A percentile compares a stretch with the other conserved stretches of the same genome.
phyloP scores from a whole-genome alignment of 83 land plant genomes.

The Diphasiastrum complanatum region DNA sequence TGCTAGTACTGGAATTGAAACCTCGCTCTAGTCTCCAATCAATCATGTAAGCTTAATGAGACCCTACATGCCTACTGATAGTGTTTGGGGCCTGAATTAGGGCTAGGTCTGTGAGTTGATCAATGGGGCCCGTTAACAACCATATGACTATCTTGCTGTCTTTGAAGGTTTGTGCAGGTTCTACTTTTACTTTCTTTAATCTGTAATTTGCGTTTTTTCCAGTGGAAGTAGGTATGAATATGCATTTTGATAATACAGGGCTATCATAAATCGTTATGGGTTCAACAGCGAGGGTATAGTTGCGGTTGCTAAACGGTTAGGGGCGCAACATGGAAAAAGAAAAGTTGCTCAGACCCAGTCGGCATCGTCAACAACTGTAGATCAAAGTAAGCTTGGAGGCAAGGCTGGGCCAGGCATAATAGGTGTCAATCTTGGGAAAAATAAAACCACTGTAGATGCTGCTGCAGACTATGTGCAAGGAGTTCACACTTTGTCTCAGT shows the following conservation, averaged over 20 bases:
- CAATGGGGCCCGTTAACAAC: too few relatives aligned
- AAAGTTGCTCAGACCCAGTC: slow-evolving; percentile 72
- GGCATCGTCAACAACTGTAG: slow-evolving; percentile 31
- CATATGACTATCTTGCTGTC: too few relatives aligned
- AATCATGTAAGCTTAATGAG: too few relatives aligned
- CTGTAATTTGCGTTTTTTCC: not conserved
- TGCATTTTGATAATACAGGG: slow-evolving; percentile 39
- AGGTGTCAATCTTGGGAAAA: slow-evolving; percentile 94
- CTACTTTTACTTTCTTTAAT: not conserved
- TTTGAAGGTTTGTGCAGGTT: too few relatives aligned
- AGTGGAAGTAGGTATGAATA: not conserved
- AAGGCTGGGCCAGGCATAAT: slow-evolving; percentile 95
- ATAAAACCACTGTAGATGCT: slow-evolving; percentile 93
- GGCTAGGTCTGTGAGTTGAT: too few relatives aligned
- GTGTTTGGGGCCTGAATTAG: too few relatives aligned
- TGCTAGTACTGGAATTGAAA: not conserved
- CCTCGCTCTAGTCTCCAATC: not conserved
- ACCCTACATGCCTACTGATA: too few relatives aligned
- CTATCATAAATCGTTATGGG: slow-evolving; percentile 91
- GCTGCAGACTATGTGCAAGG: slow-evolving; percentile 97
- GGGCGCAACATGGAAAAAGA: slow-evolving; percentile 95
- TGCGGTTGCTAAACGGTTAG: slow-evolving; percentile 87
- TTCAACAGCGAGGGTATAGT: slow-evolving; percentile 97
- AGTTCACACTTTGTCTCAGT: slow-evolving; percentile 95
- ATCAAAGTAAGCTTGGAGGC: slow-evolving; percentile 56